These are phyloP conservation scores for Lanmaoa pseudosensibilis DNA, from an alignment of 768 basidiomycete species.

Conservation along the genomic window DNA sequence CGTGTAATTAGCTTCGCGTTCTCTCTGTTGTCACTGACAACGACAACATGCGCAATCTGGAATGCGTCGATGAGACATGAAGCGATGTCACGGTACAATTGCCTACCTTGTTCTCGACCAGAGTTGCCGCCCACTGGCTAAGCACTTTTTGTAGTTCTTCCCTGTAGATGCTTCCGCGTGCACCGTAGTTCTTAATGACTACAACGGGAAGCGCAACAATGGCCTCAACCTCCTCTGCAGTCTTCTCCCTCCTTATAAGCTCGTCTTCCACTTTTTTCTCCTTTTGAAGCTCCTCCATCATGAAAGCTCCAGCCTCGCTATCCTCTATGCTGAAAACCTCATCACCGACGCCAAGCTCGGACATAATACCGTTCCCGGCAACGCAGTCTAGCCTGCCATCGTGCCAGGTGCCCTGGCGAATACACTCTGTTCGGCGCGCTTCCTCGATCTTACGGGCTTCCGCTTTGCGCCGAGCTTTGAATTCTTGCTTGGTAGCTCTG, in stretches of 20 bases:
- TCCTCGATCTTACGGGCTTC: constrained; percentile 40
- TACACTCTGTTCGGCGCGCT: constrained; percentile 42
- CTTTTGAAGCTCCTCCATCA: constrained; percentile 21
- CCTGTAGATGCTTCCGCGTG: constrained; percentile 52
- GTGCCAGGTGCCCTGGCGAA: constrained; percentile 72
- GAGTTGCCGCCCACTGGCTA: constrained; percentile 78
- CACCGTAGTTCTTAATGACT: constrained; percentile 76
- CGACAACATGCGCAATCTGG: constrained; percentile 88
- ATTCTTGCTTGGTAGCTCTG: constrained; percentile 40
- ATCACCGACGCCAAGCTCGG: constrained; percentile 81
- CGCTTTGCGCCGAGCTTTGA: constrained; percentile 39
- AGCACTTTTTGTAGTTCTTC: constrained; percentile 76
- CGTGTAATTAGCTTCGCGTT: constrained; percentile 82
- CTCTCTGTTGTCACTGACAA: constrained; percentile 88
- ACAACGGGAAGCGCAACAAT: constrained; percentile 78
- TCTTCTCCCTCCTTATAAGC: constrained; percentile 29
- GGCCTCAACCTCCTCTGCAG: constrained; percentile 48
- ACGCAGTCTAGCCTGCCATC: constrained; percentile 85
- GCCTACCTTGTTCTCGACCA: constrained; percentile 77
- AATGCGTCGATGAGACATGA: not conserved
- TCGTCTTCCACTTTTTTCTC: constrained; percentile 36
- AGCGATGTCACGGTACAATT: not conserved
- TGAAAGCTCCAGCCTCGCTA: constrained; percentile 17
- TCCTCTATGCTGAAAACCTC: constrained; percentile 52
- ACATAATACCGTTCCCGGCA: constrained; percentile 84